These are phyloP conservation scores for Yamadazyma aaseri DNA, from an alignment of 1,139 yeast species.

Conservation along the genomic window DNA sequence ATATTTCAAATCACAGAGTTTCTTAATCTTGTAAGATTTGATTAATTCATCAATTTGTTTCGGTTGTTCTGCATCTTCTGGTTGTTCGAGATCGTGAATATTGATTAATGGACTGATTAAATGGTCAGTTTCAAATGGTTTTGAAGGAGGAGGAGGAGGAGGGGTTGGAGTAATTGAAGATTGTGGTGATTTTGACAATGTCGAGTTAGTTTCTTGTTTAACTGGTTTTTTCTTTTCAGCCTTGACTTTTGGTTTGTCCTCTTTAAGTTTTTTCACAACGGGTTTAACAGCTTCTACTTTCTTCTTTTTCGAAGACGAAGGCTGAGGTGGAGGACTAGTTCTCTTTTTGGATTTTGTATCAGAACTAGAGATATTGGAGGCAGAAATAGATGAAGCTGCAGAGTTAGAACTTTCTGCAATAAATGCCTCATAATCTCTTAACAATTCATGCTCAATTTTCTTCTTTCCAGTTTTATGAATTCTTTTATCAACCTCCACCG, in stretches of 20 bases:
- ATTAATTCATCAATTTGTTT: background rate
- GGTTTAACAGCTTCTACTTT: conserved; percentile 7
- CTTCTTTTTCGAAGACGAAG: conserved; percentile 9
- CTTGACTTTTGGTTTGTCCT: conserved; percentile 1
- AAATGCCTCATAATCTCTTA: conserved; percentile 63
- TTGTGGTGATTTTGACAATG: background rate
- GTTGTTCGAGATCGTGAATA: too few species aligned
- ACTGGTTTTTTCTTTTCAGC: background rate
- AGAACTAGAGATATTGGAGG: conserved; percentile 1
- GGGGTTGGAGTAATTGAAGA: background rate
- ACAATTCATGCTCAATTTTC: conserved; percentile 68
- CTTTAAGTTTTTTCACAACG: conserved; percentile 4
- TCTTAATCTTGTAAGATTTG: conserved; percentile 5
- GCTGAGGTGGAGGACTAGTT: conserved; percentile 9
- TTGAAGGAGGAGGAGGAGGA: conserved; percentile 3
- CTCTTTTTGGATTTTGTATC: conserved; percentile 6
- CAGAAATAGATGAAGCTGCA: too few species aligned
- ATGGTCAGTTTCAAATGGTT: conserved; percentile 8
- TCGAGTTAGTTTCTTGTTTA: conserved; percentile 1
- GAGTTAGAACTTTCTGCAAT: conserved; percentile 41
- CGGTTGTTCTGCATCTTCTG: background rate
- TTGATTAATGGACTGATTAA: conserved; percentile 20
- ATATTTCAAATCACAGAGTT: conserved; percentile 20
- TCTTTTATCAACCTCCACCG: conserved; percentile 62
- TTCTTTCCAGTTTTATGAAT: conserved; percentile 48